Percentiles rank a stretch among this genome's conserved stretches.
Evolutionary conservation across 768 basidiomycete genomes (phyloP).

Genomic region (Mycena indigotica): DNA sequence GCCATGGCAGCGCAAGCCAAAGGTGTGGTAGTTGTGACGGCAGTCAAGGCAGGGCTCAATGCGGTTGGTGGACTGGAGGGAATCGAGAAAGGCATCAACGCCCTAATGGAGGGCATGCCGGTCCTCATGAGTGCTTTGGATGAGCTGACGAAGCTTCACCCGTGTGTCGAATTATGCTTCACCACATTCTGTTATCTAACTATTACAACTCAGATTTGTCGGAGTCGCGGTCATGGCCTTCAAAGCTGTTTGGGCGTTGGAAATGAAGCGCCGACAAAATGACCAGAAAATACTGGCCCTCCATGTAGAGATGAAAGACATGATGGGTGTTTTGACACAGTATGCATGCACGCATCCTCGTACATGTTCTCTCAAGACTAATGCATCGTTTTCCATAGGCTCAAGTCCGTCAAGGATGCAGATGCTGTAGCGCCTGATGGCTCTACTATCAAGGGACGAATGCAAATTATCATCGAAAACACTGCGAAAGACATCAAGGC

Average conservation of each 20-base stretch:
- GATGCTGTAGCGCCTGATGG: constrained; percentile 28
- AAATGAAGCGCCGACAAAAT: constrained; percentile 40
- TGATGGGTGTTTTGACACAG: constrained; percentile 39
- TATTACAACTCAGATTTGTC: constrained; percentile 19
- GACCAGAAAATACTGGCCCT: constrained; percentile 39
- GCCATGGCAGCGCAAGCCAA: constrained; percentile 5
- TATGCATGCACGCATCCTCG: constrained; percentile 10
- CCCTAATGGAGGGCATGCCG: constrained; percentile 15
- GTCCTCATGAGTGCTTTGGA: constrained; percentile 28
- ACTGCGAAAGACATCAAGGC: constrained; percentile 36
- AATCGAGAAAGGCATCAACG: constrained; percentile 13
- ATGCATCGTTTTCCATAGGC: constrained; percentile 12
- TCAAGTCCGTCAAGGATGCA: constrained; percentile 22
- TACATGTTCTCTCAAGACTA: no score
- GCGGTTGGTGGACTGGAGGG: constrained; percentile 18
- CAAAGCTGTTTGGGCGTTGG: constrained; percentile 42
- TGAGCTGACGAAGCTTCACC: constrained; percentile 31
- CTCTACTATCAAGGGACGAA: constrained; percentile 27
- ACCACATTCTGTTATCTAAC: not conserved
- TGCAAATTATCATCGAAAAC: constrained; percentile 24
- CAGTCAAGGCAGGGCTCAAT: constrained; percentile 8
- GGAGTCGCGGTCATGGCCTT: constrained; percentile 29
- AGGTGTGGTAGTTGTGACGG: not conserved
- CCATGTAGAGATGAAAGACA: constrained; percentile 41
- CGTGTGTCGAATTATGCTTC: constrained; percentile 5